A percentile compares a stretch with the other conserved stretches of the same genome.
These are phyloP conservation scores for Ustilago hordei DNA, from an alignment of 1,284 basidiomycete genomes.

Conservation along the genomic window DNA sequence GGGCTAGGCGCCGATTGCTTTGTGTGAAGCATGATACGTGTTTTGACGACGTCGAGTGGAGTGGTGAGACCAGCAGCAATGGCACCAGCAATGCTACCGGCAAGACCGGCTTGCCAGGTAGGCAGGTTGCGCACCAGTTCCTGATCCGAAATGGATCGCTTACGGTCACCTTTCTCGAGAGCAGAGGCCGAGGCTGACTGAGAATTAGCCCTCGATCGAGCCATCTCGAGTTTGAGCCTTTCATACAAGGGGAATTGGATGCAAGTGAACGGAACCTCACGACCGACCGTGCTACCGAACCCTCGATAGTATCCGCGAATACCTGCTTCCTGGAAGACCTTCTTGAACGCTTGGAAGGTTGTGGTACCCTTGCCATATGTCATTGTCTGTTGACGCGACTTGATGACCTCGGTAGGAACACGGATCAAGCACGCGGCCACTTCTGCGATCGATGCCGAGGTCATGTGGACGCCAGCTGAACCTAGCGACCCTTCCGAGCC, in stretches of 20 bases:
- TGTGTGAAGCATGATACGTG: conserved; percentile 91
- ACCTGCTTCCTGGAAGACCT: conserved; percentile 76
- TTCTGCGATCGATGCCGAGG: conserved; percentile 69
- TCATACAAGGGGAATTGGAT: conserved; percentile 98
- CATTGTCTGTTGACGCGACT: conserved; percentile 83
- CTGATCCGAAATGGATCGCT: conserved; percentile 25
- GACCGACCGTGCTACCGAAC: conserved; percentile 81
- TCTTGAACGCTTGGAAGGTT: conserved; percentile 72
- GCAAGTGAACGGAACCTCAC: conserved; percentile 97
- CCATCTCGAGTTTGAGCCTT: conserved; percentile 76
- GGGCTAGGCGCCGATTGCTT: conserved; percentile 19
- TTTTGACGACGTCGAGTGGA: conserved; percentile 96
- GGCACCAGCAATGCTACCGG: conserved; percentile 91
- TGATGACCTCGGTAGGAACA: conserved; percentile 94
- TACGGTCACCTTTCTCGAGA: background rate
- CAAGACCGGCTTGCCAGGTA: conserved; percentile 87
- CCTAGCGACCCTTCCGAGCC: conserved; percentile 38
- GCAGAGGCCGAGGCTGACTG: background rate
- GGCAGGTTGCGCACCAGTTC: conserved; percentile 71
- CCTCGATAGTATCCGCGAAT: conserved; percentile 81
- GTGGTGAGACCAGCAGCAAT: conserved; percentile 91
- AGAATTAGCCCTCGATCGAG: conserved; percentile 30
- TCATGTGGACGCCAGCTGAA: conserved; percentile 69
- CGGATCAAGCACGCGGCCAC: conserved; percentile 86
- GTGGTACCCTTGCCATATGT: conserved; percentile 75